Base-by-base conservation (phyloP, 1,139 yeast genomes). In the Pichia sp. region DNA sequence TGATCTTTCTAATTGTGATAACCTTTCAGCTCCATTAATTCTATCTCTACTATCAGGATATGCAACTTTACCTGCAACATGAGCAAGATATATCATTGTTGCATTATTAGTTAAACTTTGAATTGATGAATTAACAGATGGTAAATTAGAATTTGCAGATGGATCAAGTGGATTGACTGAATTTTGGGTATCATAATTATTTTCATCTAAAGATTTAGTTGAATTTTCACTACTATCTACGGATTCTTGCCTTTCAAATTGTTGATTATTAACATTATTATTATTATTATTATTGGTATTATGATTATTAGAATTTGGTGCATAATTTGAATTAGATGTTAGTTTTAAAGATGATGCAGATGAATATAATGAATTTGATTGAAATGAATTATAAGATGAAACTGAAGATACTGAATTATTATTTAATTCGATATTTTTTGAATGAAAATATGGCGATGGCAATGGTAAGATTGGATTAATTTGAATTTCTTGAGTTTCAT, bases 61-160 rank as follows among this genome's bases (percentile, higher is more conserved):
- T 4, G 89, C 85, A 27, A 82, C 79, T 5, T 76, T 72, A 0
- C 89, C 90, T 0, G 90, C 90, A 0, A 87, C 86, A 51, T 80
- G 80, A 4, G 92, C 90, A 30, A 84, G 62, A 57, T 80, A 83
- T 28, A 78, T 82, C 50, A 84, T 66, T 0, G 90, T 86, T 11
- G 63, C 56, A 42, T 60, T 57, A 30, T 48, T 49, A 9, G 48
- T 45, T 16, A 48, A 27, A 36, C 31, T 40, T 36, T 48, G 51
- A 25, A 48, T 40, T n/a, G 50, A 43, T 5, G 45, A 40, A 25
- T 39, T 43, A 2, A 40, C 32, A 10, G 45, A 40, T 24, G 50
- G 47, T 9, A 38, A 23, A 20, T 12, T 25, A 6, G 41, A 37
- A 25, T 42, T 33, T 22, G 35, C 24, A 4, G 45, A 37, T 20